phyloP scores from a whole-genome alignment of 257 asterid genomes.

The Fraxinus quadrangulata region DNA sequence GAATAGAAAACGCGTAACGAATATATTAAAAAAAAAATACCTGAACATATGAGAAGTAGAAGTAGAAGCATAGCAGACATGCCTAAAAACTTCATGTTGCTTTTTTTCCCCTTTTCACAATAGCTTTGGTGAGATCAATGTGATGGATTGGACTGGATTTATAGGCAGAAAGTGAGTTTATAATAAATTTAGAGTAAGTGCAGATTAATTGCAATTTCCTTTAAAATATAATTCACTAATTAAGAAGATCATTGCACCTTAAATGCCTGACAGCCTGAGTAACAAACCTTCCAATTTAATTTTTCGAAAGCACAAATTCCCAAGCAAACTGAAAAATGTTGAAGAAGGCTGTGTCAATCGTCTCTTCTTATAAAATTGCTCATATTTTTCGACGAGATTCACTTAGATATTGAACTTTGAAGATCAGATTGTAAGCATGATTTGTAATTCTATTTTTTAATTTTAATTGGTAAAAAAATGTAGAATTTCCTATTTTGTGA shows the following conservation, averaged over 20 bases:
- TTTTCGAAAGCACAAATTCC: neutral
- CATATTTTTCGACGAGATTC: no score
- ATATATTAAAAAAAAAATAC: neutral
- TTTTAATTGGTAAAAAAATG: neutral
- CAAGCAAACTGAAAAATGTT: no score
- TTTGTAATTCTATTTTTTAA: neutral
- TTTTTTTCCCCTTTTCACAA: neutral
- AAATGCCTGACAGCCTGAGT: no score
- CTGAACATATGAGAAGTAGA: neutral
- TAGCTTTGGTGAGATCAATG: neutral
- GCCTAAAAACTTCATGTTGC: neutral
- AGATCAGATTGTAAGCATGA: no score
- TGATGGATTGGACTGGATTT: neutral
- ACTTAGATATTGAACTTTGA: neutral
- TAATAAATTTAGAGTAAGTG: neutral
- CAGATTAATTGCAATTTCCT: no score
- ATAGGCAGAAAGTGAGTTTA: neutral
- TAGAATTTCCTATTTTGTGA: no score
- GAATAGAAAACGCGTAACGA: no score
- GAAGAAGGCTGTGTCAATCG: no score
- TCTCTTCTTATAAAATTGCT: no score
- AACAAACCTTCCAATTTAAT: no score
- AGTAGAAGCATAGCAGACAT: neutral
- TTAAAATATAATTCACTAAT: neutral
- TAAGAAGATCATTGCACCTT: no score